Evolutionary conservation across 306 rosid genomes (phyloP), one percentile per base, ranked within the genome.

Genomic region (Astragalus glycyphyllos): DNA sequence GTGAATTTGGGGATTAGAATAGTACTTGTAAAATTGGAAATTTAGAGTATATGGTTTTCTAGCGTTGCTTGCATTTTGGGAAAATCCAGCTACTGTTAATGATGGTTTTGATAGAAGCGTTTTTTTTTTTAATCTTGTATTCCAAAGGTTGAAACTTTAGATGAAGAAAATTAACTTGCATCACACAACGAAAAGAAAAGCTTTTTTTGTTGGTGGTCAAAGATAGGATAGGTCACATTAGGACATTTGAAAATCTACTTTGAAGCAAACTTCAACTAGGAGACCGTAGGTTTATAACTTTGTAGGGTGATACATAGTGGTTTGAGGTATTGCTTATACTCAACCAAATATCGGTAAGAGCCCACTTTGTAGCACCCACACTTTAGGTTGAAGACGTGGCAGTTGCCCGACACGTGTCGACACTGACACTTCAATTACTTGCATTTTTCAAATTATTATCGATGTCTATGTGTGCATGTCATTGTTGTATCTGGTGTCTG

Each of bases 251-350:
- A 55, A 55, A 49, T 49, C 26, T 20, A 20, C 23, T 20, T 8
- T 8, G 57, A 17, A 51, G 57, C 57, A 51, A 29, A 51, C 57
- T 15, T 51, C 17, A 51, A 51, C 31, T 54, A 54, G 59, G 7
- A 17, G 59, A 54, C 35, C n/a, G 20, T 20, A 54, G 35, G 35
- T 54, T 54, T 54, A 20, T 7, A 54, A 17, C 7, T 20, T 41
- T 41, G 9, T 41, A 41, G 46, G 46, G 46, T 41, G 9, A 11
- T 41, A 41, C 0, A 41, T 41, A 41, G 11, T 41, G 4, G 11
- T 2, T 41, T 41, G 46, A 41, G 46, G n/a, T 4, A 8, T 41
- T 9, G 46, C 12, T 41, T 26, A 11, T 41, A 41, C 46, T 41
- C 46, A 41, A 41, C 46, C 12, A 26, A 1, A 26, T 26, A 26